Evolutionary conservation across 768 basidiomycete genomes (phyloP).

Genomic region (Termitomyces sp.): DNA sequence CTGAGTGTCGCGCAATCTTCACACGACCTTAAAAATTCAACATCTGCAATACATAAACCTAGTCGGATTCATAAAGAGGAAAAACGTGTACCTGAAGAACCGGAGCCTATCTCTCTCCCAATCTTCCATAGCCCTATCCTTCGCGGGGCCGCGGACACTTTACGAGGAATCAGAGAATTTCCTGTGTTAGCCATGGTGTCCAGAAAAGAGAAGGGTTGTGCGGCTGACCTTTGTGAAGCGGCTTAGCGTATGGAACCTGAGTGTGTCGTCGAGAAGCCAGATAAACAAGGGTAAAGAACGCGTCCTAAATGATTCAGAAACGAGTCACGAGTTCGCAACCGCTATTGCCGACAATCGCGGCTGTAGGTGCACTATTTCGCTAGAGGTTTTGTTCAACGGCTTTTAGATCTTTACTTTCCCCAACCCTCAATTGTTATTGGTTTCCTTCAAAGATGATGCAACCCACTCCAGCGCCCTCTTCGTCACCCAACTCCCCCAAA

Average conservation of each 20-base stretch:
- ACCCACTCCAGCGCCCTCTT: conserved; percentile 63
- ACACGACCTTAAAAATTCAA: conserved; percentile 63
- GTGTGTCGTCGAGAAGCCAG: neutral
- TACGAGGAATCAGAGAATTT: conserved; percentile 20
- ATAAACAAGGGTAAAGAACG: conserved; percentile 31
- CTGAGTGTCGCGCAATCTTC: conserved; percentile 82
- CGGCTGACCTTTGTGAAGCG: conserved; percentile 12
- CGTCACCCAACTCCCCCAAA: conserved; percentile 43
- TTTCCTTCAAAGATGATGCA: conserved; percentile 40
- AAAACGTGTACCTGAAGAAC: conserved; percentile 57
- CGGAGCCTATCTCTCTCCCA: conserved; percentile 78
- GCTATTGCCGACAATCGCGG: neutral
- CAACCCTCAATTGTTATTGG: neutral
- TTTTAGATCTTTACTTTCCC: neutral
- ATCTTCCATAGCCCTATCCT: conserved; percentile 81
- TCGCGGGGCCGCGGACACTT: conserved; percentile 36
- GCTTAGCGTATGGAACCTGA: neutral
- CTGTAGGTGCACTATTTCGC: neutral
- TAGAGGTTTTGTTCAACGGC: neutral
- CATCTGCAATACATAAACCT: neutral
- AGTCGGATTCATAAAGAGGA: neutral
- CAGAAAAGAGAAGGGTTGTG: conserved; percentile 9
- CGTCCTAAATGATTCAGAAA: conserved; percentile 15
- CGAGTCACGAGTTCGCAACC: conserved; percentile 15
- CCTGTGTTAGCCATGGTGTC: conserved; percentile 23